phyloP scores from a whole-genome alignment of 192 early-diverging fungal genomes.

The Linnemannia schmuckeri region DNA sequence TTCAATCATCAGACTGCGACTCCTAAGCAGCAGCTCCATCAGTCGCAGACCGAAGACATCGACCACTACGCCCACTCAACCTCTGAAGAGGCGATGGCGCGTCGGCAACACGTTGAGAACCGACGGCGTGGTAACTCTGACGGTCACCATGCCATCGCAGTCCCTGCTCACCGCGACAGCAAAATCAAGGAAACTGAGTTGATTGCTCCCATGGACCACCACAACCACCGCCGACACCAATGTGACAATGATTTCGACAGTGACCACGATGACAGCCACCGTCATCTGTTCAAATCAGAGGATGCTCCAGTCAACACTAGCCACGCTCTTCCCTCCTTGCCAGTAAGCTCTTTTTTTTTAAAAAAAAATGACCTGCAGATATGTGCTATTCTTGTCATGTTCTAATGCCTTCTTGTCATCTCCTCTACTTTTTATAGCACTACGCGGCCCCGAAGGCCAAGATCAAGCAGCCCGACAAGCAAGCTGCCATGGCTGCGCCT shows the following conservation, averaged over 20 bases:
- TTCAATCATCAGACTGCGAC: no score
- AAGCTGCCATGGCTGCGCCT: no score
- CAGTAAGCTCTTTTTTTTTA: no score
- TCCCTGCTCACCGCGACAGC: background rate
- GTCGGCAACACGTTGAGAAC: background rate
- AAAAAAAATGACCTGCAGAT: no score
- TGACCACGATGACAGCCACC: conserved; percentile 9
- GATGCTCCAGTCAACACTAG: no score
- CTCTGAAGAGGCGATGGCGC: background rate
- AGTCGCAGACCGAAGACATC: background rate
- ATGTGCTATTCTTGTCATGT: no score
- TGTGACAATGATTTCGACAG: background rate
- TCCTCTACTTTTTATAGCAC: no score
- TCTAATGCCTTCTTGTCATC: no score
- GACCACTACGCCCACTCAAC: background rate
- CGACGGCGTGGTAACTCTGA: background rate
- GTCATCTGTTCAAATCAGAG: background rate
- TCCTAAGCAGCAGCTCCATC: background rate
- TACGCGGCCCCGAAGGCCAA: no score
- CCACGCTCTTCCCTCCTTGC: no score
- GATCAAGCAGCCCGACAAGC: no score
- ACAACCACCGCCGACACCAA: conserved; percentile 15
- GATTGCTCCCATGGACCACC: conserved; percentile 7
- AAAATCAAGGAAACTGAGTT: background rate
- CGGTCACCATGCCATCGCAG: conserved; percentile 9